Conservation (phyloP, 768 basidiomycete genomes). For the Pisolithus orientalis region DNA sequence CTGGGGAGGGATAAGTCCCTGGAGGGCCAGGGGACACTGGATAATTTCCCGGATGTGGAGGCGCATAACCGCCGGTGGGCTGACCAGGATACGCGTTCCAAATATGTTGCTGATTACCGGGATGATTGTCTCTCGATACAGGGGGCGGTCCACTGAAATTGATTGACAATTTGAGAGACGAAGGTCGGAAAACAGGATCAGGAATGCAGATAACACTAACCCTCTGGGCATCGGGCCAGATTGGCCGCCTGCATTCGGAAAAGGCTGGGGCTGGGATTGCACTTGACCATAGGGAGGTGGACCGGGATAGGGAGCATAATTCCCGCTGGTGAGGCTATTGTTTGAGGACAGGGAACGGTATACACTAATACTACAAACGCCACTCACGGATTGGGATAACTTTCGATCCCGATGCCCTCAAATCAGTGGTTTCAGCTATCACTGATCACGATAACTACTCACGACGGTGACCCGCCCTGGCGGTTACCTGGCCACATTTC, state of each 20-base stretch:
- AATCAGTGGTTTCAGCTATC: not conserved
- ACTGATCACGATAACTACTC: not conserved
- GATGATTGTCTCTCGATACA: conserved; percentile 29
- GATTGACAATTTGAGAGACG: not conserved
- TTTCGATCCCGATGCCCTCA: not conserved
- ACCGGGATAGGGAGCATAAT: not conserved
- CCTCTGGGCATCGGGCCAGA: conserved; percentile 3
- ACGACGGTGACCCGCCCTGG: conserved; percentile 7
- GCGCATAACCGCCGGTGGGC: conserved; percentile 10
- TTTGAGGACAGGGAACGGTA: not conserved
- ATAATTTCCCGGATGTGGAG: conserved; percentile 12
- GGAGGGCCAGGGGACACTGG: conserved; percentile 12
- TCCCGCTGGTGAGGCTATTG: not conserved
- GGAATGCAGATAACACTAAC: conserved; percentile 5
- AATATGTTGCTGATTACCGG: conserved; percentile 35
- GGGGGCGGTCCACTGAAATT: conserved; percentile 18
- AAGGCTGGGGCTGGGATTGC: not conserved
- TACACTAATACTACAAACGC: too few relatives aligned
- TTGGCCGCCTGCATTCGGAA: conserved; percentile 1
- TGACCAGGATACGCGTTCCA: conserved; percentile 25
- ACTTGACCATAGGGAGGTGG: not conserved
- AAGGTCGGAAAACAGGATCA: not conserved
- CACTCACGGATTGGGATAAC: conserved; percentile 13
- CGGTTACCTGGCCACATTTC: not conserved
- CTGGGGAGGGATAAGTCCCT: conserved; percentile 11